Conservation (phyloP, 371 early-diverging fungal genomes). For the Umbelopsis sp. region DNA sequence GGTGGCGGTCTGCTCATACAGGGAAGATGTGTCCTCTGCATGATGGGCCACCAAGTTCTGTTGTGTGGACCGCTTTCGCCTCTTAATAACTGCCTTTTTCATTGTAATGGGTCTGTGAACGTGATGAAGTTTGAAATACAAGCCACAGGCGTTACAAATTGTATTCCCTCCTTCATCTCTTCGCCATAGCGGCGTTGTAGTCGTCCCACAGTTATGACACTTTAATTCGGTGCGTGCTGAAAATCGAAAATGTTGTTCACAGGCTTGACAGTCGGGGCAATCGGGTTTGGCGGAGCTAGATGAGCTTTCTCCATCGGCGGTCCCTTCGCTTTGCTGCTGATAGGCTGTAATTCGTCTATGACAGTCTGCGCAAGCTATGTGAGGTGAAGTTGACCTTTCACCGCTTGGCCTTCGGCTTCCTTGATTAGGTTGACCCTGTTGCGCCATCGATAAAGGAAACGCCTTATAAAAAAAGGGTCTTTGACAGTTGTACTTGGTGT, state of each 20-base stretch:
- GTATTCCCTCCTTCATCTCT: slow-evolving; percentile 75
- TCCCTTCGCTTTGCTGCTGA: background rate
- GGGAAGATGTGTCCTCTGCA: background rate
- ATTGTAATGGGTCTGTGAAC: slow-evolving; percentile 75
- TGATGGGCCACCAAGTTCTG: background rate
- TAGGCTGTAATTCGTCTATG: background rate
- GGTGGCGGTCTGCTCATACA: slow-evolving; percentile 2
- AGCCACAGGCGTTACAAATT: slow-evolving; percentile 88
- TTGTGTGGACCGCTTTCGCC: slow-evolving; percentile 69
- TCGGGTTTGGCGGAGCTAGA: slow-evolving; percentile 7
- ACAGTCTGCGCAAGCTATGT: slow-evolving; percentile 11
- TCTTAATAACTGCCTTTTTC: slow-evolving; percentile 81
- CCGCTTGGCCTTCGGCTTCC: background rate
- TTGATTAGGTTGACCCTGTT: background rate
- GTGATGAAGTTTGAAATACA: slow-evolving; percentile 83
- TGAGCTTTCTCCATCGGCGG: background rate
- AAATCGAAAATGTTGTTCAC: slow-evolving; percentile 16
- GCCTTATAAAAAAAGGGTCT: background rate
- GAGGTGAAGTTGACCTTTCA: background rate
- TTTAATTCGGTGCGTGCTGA: slow-evolving; percentile 16
- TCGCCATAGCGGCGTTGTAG: slow-evolving; percentile 90
- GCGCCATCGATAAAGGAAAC: background rate
- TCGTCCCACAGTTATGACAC: slow-evolving; percentile 83
- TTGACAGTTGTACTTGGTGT: background rate
- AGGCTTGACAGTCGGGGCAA: slow-evolving; percentile 4